phyloP scores from a whole-genome alignment of 306 rosid species.

The Dryas drummondii region DNA sequence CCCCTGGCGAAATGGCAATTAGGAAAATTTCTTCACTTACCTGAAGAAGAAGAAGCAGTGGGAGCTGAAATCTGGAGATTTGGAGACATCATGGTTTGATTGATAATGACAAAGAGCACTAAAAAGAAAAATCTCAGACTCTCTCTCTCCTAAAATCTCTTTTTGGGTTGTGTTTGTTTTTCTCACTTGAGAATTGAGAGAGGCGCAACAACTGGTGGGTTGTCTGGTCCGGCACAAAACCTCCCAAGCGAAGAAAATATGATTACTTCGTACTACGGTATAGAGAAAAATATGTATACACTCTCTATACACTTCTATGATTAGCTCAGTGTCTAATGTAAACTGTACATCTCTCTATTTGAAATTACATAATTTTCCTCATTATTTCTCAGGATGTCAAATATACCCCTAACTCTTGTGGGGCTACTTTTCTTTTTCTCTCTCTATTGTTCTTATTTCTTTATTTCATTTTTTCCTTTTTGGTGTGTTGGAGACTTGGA shows the following conservation, averaged over 20 bases:
- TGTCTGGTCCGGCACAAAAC: slow-evolving; percentile 64
- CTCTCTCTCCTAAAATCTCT: not conserved
- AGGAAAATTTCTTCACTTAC: slow-evolving; percentile 27
- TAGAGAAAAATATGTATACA: not conserved
- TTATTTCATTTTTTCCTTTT: not conserved
- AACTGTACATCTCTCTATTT: not conserved
- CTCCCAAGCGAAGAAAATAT: slow-evolving; percentile 54
- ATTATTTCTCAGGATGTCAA: not conserved
- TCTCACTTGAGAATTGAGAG: slow-evolving; percentile 31
- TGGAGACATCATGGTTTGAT: slow-evolving; percentile 20
- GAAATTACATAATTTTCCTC: not conserved
- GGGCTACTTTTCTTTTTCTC: not conserved
- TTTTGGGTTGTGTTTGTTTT: slow-evolving; percentile 23
- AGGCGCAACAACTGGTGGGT: slow-evolving; percentile 81
- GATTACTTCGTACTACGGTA: not conserved
- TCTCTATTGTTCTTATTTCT: not conserved
- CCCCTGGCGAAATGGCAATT: slow-evolving; percentile 11
- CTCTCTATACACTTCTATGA: too few relatives aligned
- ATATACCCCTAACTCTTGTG: not conserved
- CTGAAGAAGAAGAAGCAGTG: slow-evolving; percentile 32
- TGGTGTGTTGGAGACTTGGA: not conserved
- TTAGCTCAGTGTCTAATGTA: not conserved
- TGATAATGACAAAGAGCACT: slow-evolving; percentile 15
- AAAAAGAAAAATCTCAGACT: slow-evolving; percentile 13
- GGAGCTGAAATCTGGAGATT: slow-evolving; percentile 25